A percentile compares a stretch with the other conserved stretches of the same genome.
phyloP scores from a whole-genome alignment of 2,329 filamentous ascomycete genomes.

The Thelonectria discophora region DNA sequence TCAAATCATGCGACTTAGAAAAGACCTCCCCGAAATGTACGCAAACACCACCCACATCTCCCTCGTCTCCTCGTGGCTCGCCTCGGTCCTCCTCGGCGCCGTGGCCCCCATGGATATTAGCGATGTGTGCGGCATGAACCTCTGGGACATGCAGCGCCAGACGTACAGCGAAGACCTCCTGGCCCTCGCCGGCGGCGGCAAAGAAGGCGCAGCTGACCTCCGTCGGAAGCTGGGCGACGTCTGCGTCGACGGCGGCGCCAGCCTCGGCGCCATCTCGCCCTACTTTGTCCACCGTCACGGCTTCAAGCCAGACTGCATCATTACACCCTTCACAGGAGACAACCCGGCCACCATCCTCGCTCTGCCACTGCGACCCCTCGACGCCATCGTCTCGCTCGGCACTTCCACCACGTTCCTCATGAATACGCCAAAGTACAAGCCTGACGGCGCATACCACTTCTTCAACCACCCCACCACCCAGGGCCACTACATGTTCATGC shows the following conservation, averaged over 20 bases:
- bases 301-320: conserved; percentile 76
- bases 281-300: conserved; percentile 86
- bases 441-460: conserved; percentile 93
- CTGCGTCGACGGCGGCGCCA: conserved; percentile 79
- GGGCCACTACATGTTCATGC: conserved; percentile 99
- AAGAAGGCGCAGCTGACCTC: conserved; percentile 68
- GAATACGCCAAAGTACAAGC: conserved; percentile 91
- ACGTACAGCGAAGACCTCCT: conserved; percentile 80
- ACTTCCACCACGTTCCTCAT: conserved; percentile 98
- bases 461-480: conserved; percentile 95
- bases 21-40: conserved; percentile 83
- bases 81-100: conserved; percentile 85
- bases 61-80: conserved; percentile 93
- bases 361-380: conserved; percentile 83
- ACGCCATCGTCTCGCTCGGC: conserved; percentile 93
- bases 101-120: conserved; percentile 92
- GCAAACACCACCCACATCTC: conserved; percentile 83
- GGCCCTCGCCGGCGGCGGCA: conserved; percentile 74
- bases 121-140: conserved; percentile 95
- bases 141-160: conserved; percentile 86
- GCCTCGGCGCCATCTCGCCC: conserved; percentile 75
- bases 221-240: conserved; percentile 83
- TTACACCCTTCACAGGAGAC: conserved; percentile 92
- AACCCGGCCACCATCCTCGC: conserved; percentile 96
- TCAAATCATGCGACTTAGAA: conserved; percentile 89